Base-by-base conservation (phyloP, 495 filamentous ascomycete species). In the Daldinia decipiens region DNA sequence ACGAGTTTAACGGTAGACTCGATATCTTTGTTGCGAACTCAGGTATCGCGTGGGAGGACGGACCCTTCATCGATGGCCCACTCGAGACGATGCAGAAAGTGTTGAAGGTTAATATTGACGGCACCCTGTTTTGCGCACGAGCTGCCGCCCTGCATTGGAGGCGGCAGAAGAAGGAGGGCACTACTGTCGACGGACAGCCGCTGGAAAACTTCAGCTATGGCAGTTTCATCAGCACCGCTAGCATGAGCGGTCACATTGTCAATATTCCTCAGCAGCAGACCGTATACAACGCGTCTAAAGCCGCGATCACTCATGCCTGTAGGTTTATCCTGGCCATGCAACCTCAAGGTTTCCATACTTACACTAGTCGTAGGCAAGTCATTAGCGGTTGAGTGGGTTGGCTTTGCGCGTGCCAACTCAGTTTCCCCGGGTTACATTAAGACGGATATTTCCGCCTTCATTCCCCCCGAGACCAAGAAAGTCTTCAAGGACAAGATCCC, bases 201-300 rank as follows among this genome's bases (percentile, higher is more conserved):
- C 82, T 94, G 31, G 82, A 88, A 65, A 87, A 87, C 68, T 94
- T 87, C 70, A 86, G 80, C 21, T 82, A 85, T 17, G 92, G 92
- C 11, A 91, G 88, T 79, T 93, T 94, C 77, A 86, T 95, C 75
- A 87, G 90, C 24, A 95, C 92, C 5, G 87, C 92, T 3, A 91
- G 88, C 71, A 95, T 95, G 87, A 91, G 87, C 77, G 92, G 91
- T 3, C 92, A 95, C 78, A 92, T 97, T 71, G 91, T 89, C 73
- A 97, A 97, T 74, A 87, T 94, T 60, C 94, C 94, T 15, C 93
- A 97, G 80, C 75, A 93, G 68, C 94, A 97, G 79, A 85, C 90
- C 9, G 87, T 91, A 19, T 97, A 97, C 78, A 97, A 97, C 72
- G 91, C 92, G 4, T 91, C 92, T 39, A 97, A 97, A 82, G 90